These are phyloP conservation scores for Omphalotus olearius DNA, from an alignment of 1,284 basidiomycete genomes.

Conservation along the genomic window DNA sequence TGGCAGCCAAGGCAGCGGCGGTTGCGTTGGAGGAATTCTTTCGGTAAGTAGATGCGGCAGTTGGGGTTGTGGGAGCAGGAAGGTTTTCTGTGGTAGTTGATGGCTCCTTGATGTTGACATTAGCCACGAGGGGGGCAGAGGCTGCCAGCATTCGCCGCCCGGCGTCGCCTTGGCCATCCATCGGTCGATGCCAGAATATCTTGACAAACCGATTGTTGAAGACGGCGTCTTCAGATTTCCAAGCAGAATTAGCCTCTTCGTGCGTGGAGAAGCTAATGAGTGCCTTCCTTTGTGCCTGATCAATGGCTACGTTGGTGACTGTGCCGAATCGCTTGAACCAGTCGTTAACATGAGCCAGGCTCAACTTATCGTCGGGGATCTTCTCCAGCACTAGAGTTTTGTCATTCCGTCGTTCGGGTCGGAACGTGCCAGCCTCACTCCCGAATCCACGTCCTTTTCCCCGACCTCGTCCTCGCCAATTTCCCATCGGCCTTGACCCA, in stretches of 20 bases:
- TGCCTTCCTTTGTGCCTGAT: constrained; percentile 70
- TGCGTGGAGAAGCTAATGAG: constrained; percentile 87
- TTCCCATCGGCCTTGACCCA: constrained; percentile 18
- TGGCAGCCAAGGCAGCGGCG: constrained; percentile 53
- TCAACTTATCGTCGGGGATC: constrained; percentile 82
- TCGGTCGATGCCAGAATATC: constrained; percentile 88
- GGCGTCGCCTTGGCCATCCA: constrained; percentile 80
- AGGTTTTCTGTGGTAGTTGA: constrained; percentile 16
- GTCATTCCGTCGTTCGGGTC: constrained; percentile 62
- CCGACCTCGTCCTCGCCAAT: constrained; percentile 27
- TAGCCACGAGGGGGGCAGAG: constrained; percentile 68
- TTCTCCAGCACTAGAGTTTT: constrained; percentile 94
- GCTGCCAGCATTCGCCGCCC: constrained; percentile 77
- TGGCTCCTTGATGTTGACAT: constrained; percentile 35
- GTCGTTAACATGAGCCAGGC: constrained; percentile 73
- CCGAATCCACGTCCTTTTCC: constrained; percentile 25
- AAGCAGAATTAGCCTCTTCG: constrained; percentile 82
- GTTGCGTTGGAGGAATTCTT: constrained; percentile 32
- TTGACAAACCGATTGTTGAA: constrained; percentile 95
- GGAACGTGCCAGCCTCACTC: constrained; percentile 50
- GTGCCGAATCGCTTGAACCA: constrained; percentile 94
- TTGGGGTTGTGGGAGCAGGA: constrained; percentile 25
- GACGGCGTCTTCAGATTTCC: constrained; percentile 90
- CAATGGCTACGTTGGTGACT: constrained; percentile 91
- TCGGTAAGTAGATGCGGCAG: constrained; percentile 11